Evolutionary conservation across 257 asterid genomes (phyloP).

Genomic region (Anisodus tanguticus): DNA sequence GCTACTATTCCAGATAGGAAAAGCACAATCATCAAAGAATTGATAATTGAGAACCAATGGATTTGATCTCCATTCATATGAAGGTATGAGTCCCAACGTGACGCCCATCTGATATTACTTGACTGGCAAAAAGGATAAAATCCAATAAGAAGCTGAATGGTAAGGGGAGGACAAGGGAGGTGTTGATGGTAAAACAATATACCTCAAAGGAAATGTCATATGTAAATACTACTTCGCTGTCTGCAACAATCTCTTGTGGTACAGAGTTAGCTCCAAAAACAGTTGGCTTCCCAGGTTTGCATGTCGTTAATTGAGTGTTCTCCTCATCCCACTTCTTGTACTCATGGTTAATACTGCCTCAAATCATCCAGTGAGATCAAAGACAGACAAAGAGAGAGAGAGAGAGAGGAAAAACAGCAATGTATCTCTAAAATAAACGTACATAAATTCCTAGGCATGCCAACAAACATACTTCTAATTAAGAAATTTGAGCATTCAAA

Average conservation of each 20-base stretch:
- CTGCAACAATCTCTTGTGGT: conserved; percentile 51
- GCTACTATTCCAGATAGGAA: conserved; percentile 66
- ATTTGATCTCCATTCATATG: conserved; percentile 44
- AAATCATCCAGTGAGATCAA: background rate
- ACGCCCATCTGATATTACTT: conserved; percentile 64
- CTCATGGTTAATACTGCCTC: conserved; percentile 50
- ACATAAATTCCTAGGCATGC: background rate
- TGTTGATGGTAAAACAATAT: background rate
- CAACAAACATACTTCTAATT: background rate
- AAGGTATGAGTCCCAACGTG: conserved; percentile 62
- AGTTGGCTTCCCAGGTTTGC: conserved; percentile 37
- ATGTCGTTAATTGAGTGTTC: conserved; percentile 45
- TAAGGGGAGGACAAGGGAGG: conserved; percentile 8
- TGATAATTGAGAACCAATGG: conserved; percentile 43
- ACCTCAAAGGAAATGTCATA: conserved; percentile 64
- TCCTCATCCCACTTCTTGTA: conserved; percentile 53
- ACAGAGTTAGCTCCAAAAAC: conserved; percentile 34
- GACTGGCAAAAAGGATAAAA: conserved; percentile 37
- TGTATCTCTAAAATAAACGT: background rate
- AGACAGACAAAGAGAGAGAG: background rate
- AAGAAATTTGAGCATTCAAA: background rate
- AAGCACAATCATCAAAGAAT: conserved; percentile 59
- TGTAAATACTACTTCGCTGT: conserved; percentile 53
- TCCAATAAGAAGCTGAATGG: background rate
- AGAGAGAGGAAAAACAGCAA: background rate